Evolutionary conservation across 352 stramenopile genomes (phyloP), one percentile per base, ranked within the genome.

Genomic region (Pythium vanterpoolii): DNA sequence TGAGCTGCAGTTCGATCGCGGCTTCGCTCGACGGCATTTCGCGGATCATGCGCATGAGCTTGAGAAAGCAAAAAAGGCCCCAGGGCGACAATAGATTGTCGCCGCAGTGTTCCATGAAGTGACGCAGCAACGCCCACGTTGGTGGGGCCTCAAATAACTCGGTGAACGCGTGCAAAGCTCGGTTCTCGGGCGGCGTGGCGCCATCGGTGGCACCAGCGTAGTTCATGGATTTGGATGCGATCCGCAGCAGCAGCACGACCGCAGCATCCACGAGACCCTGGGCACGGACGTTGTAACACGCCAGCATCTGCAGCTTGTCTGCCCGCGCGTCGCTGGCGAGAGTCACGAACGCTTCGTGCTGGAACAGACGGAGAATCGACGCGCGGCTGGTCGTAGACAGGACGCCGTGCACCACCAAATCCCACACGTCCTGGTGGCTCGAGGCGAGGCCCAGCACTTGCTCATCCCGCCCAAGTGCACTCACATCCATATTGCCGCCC

Each of bases 61-160:
- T 92, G 26, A 96, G 69, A 18, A 93, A 86, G 50, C 76, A 95
- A 53, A 94, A 91, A 11, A 95, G 62, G 0, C 88, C 88, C 79
- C 75, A 92, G 1, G 88, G 88, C 6, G 86, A 96, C 39, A 96
- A 42, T 5, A 89, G 59, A 50, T 91, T 76, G 49, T 69, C 68
- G 23, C 86, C 85, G 16, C 81, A 56, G 13, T 31, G 10, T 21
- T 62, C 45, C 3, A 71, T 27, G 19, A 66, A 57, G 3, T 27
- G 23, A 11, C 52, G 36, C 64, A 60, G 38, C 67, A 48, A 49
- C 45, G 36, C 88, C 66, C 62, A 95, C 71, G 31, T 64, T 60
- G 31, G 62, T 71, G 18, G 91, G 59, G 24, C 68, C 66, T 64
- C 69, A 38, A 93, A 87, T 2, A 77, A 60, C 0, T 42, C 60